Conservation (phyloP, 192 early-diverging fungal genomes). For the Physocladia obscura region DNA sequence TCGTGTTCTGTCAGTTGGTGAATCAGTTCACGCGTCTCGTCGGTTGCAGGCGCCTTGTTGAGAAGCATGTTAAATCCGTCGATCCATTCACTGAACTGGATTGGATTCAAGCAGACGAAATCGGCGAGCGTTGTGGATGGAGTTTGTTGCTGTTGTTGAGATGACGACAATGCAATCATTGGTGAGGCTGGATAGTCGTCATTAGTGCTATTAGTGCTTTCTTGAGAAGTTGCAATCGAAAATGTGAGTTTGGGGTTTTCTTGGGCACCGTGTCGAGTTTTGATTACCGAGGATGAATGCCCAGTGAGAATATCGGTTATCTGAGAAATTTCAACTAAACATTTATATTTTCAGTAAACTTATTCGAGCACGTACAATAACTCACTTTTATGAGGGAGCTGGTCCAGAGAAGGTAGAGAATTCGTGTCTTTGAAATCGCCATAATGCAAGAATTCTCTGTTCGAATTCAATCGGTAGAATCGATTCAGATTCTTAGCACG, state of each 20-base stretch:
- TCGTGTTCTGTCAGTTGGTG: constrained; percentile 66
- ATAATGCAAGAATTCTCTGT: constrained; percentile 62
- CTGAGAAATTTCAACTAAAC: constrained; percentile 50
- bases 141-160: background rate
- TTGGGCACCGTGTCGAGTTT: constrained; percentile 21
- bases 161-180: too few species aligned
- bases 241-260: constrained; percentile 44
- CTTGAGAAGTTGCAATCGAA: constrained; percentile 47
- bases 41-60: constrained; percentile 60
- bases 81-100: constrained; percentile 67
- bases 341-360: too few species aligned
- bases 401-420: constrained; percentile 37
- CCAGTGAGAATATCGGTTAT: constrained; percentile 50
- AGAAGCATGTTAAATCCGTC: constrained; percentile 74
- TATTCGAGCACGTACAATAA: background rate
- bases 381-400: constrained; percentile 58
- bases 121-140: constrained; percentile 48
- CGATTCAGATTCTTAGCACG: constrained; percentile 37
- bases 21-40: constrained; percentile 66
- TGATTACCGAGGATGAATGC: constrained; percentile 35
- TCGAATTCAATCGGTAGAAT: constrained; percentile 62
- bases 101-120: constrained; percentile 48
- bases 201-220: background rate
- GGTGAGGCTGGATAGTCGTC: background rate
- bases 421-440: constrained; percentile 59